Percentiles rank a stretch among this genome's conserved stretches.
Evolutionary conservation across 768 basidiomycete genomes (phyloP).

Genomic region (Cystobasidium ongulense): DNA sequence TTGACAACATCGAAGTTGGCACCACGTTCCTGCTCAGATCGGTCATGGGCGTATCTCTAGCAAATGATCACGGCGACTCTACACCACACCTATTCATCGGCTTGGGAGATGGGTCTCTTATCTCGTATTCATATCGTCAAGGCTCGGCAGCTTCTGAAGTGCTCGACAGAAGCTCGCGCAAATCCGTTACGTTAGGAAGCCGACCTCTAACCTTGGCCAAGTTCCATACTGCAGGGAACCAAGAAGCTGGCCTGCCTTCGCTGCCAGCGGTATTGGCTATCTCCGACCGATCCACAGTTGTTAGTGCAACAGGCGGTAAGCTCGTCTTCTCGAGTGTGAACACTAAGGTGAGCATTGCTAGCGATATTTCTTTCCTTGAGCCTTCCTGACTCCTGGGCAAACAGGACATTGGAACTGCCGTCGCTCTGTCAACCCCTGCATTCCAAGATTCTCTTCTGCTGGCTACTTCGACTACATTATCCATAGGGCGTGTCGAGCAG

Average conservation of each 20-base stretch:
- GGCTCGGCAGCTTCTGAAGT: constrained; percentile 43
- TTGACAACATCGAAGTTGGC: constrained; percentile 45
- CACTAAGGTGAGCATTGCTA: constrained; percentile 53
- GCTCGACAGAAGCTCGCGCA: constrained; percentile 44
- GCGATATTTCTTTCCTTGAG: neutral
- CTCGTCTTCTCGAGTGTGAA: constrained; percentile 63
- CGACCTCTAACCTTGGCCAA: constrained; percentile 58
- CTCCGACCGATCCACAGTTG: constrained; percentile 60
- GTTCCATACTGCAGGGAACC: constrained; percentile 44
- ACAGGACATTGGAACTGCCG: constrained; percentile 55
- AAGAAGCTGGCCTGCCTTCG: constrained; percentile 32
- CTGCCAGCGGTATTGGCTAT: constrained; percentile 60
- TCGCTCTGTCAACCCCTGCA: constrained; percentile 50
- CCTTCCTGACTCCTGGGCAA: neutral
- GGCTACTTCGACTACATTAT: constrained; percentile 53
- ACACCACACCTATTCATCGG: constrained; percentile 56
- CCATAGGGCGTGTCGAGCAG: constrained; percentile 60
- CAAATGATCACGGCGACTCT: constrained; percentile 33
- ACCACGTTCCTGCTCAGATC: constrained; percentile 49
- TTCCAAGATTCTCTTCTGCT: constrained; percentile 58
- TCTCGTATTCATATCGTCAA: constrained; percentile 49
- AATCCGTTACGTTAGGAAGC: constrained; percentile 58
- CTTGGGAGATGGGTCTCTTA: constrained; percentile 64
- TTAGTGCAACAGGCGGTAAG: constrained; percentile 59
- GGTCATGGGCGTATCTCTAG: constrained; percentile 53